phyloP scores from a whole-genome alignment of 257 asterid species.

The Solanum etuberosum region DNA sequence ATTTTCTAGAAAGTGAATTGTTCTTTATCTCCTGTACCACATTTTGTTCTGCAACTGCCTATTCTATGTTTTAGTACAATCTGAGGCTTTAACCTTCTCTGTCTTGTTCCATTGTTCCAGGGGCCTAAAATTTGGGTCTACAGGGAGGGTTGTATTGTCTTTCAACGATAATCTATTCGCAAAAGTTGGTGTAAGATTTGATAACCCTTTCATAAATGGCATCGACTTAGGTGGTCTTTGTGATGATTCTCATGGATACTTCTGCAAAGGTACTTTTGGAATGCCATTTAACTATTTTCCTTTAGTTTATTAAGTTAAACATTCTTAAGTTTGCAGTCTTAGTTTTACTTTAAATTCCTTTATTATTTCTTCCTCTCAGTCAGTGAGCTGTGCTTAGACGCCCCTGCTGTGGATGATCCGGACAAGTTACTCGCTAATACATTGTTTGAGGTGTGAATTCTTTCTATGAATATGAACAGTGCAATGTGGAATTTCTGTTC shows the following conservation, averaged over 20 bases:
- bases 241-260: constrained; percentile 70
- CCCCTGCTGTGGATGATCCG: constrained; percentile 49
- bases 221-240: constrained; percentile 83
- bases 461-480: not conserved
- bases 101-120: constrained; percentile 32
- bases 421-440: constrained; percentile 47
- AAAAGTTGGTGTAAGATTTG: constrained; percentile 84
- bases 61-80: not conserved
- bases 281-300: not conserved
- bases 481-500: not conserved
- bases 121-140: constrained; percentile 72
- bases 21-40: not conserved
- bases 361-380: constrained; percentile 27
- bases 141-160: constrained; percentile 67
- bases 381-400: constrained; percentile 57
- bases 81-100: constrained; percentile 4
- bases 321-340: not conserved
- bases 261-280: constrained; percentile 58
- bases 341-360: not conserved
- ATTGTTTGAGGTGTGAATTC: constrained; percentile 70
- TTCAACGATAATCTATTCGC: constrained; percentile 66
- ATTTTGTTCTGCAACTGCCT: not conserved
- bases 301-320: not conserved
- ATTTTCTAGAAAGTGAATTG: not conserved
- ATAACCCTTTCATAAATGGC: constrained; percentile 65